These are phyloP conservation scores for Arthrinium phaeospermum DNA, from an alignment of 2,329 filamentous ascomycete species.

Conservation along the genomic window DNA sequence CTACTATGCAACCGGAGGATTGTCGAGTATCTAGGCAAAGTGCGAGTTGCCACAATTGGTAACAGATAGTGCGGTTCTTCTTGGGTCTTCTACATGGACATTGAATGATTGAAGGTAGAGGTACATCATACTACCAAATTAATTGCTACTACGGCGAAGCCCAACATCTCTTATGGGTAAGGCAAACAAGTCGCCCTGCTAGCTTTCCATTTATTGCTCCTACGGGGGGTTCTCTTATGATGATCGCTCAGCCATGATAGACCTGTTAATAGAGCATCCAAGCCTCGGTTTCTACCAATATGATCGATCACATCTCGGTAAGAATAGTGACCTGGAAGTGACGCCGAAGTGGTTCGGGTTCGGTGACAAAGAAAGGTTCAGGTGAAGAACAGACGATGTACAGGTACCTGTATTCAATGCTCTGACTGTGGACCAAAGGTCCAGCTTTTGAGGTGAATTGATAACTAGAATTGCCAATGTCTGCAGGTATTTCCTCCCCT, in stretches of 20 bases:
- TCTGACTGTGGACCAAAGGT: background rate
- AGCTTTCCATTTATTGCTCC: too few species aligned
- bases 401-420: background rate
- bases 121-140: too few species aligned
- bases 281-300: background rate
- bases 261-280: background rate
- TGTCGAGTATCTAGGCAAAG: background rate
- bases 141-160: too few species aligned
- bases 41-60: background rate
- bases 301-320: background rate
- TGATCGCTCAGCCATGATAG: background rate
- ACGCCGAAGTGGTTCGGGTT: background rate
- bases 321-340: background rate
- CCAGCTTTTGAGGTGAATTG: background rate
- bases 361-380: background rate
- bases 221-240: background rate
- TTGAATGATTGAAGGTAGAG: too few species aligned
- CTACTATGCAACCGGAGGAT: background rate
- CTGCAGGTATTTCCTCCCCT: background rate
- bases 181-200: too few species aligned
- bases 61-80: background rate
- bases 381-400: background rate
- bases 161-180: too few species aligned
- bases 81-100: background rate
- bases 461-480: background rate